phyloP scores from a whole-genome alignment of 441 rosid genomes.

The Arabidopsis hybrid region DNA sequence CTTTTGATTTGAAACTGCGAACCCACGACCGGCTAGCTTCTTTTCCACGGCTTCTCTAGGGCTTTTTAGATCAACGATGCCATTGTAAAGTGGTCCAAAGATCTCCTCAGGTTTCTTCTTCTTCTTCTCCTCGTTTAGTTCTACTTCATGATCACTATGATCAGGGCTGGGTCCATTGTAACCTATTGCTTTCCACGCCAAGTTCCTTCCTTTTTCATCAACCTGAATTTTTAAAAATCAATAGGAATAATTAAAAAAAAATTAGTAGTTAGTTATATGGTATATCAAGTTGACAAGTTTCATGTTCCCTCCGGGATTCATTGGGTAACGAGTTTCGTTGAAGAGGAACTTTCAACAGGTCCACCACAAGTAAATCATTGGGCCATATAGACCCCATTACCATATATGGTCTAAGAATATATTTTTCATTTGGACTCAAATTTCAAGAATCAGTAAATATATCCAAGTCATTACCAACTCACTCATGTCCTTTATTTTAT shows the following conservation, averaged over 20 bases:
- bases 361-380: slow-evolving; percentile 24
- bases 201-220: slow-evolving; percentile 60
- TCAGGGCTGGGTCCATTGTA: slow-evolving; percentile 72
- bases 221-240: slow-evolving; percentile 49
- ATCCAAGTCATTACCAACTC: not conserved
- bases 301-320: not conserved
- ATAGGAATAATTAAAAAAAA: too few species aligned
- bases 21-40: slow-evolving; percentile 52
- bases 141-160: slow-evolving; percentile 28
- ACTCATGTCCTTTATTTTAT: not conserved
- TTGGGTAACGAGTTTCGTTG: not conserved
- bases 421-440: slow-evolving; percentile 12
- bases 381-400: not conserved
- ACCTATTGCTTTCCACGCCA: slow-evolving; percentile 77
- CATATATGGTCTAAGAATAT: slow-evolving; percentile 1
- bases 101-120: slow-evolving; percentile 42
- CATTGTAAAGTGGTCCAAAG: slow-evolving; percentile 68
- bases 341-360: slow-evolving; percentile 1
- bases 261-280: not conserved
- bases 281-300: slow-evolving; percentile 25
- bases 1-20: slow-evolving; percentile 47
- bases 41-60: slow-evolving; percentile 53
- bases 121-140: slow-evolving; percentile 6
- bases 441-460: not conserved
- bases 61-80: slow-evolving; percentile 54